Percentiles rank a stretch among this genome's conserved stretches.
phyloP scores from a whole-genome alignment of 208 protist genomes.

The Porcisia hertigi region DNA sequence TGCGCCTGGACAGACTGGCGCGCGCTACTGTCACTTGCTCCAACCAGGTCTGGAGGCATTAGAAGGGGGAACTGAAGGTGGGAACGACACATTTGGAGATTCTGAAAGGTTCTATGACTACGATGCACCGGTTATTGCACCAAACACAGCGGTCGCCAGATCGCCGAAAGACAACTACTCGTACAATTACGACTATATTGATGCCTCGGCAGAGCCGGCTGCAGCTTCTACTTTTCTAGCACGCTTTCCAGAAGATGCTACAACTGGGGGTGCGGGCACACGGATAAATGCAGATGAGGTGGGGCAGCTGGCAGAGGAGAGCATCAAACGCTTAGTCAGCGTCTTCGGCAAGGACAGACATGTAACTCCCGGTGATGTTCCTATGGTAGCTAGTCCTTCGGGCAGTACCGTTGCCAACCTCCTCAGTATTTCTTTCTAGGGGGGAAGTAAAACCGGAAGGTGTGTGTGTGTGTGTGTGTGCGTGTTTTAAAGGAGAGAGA shows the following conservation, averaged over 20 bases:
- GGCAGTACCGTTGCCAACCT: neutral
- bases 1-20: neutral
- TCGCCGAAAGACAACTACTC: neutral
- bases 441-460: neutral
- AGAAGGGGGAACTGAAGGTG: too few relatives aligned
- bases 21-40: neutral
- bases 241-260: neutral
- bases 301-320: neutral
- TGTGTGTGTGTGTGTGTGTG: neutral
- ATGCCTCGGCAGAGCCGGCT: neutral
- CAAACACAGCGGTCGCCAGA: neutral
- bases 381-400: neutral
- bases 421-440: slow-evolving; percentile 5
- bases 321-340: neutral
- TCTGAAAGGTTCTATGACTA: neutral
- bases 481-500: neutral
- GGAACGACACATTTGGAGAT: neutral
- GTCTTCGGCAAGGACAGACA: too few relatives aligned
- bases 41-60: too few relatives aligned
- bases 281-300: neutral
- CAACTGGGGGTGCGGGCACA: neutral
- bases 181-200: neutral
- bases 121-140: neutral
- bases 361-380: neutral
- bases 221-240: neutral